These are phyloP conservation scores for Colletotrichum spaethianum DNA, from an alignment of 2,329 filamentous ascomycete species.

Conservation along the genomic window DNA sequence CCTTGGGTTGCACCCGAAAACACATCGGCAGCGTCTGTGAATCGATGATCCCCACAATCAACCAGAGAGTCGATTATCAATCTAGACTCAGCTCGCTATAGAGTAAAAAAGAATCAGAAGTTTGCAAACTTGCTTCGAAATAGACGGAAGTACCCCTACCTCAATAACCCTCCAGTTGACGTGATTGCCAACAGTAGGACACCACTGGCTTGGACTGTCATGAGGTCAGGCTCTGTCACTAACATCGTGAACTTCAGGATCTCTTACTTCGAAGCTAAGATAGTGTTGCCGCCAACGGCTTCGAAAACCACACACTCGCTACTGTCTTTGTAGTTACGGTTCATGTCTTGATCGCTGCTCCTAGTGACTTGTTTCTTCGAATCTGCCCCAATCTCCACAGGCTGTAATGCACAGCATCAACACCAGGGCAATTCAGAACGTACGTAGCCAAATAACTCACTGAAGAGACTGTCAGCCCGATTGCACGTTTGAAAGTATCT, in stretches of 20 bases:
- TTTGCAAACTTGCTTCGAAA: rapidly evolving
- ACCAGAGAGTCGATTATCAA: conserved; percentile 16
- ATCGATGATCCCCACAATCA: not conserved
- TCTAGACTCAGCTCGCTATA: conserved; percentile 7
- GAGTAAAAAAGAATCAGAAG: not conserved
- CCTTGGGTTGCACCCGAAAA: not conserved
- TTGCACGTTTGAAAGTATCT: not conserved
- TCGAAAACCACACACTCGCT: conserved; percentile 19
- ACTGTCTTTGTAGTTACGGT: not conserved
- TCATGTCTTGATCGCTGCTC: not conserved
- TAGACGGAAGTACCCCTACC: not conserved
- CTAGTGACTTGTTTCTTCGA: not conserved
- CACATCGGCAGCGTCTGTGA: not conserved
- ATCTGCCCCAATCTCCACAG: not conserved
- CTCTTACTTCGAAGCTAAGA: conserved; percentile 24
- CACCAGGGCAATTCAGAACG: too few species aligned
- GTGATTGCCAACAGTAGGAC: conserved; percentile 3
- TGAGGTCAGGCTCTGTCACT: not conserved
- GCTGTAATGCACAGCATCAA: not conserved
- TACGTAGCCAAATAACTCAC: not conserved
- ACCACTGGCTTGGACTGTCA: conserved; percentile 22
- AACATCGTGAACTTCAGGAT: too few species aligned
- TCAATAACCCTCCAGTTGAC: conserved; percentile 30
- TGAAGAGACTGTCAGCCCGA: conserved; percentile 8
- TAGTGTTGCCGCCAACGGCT: conserved; percentile 28